These are phyloP conservation scores for Discostella stelligera DNA, from an alignment of 352 stramenopile genomes.

Conservation along the genomic window DNA sequence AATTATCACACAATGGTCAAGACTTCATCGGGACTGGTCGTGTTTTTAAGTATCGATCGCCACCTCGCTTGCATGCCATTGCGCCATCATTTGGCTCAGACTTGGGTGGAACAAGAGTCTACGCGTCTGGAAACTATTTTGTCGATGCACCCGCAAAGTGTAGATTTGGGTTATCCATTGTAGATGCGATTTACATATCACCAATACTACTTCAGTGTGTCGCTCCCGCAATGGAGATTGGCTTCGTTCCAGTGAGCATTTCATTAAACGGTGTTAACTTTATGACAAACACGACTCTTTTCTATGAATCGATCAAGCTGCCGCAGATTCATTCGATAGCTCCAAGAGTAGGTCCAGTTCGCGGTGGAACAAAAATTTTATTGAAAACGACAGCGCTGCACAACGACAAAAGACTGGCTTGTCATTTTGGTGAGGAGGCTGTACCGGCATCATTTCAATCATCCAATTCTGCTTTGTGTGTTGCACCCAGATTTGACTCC, in stretches of 20 bases:
- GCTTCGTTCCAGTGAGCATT: slow-evolving; percentile 80
- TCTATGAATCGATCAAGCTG: slow-evolving; percentile 48
- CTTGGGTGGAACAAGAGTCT: slow-evolving; percentile 51
- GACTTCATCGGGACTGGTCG: slow-evolving; percentile 32
- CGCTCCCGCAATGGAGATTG: slow-evolving; percentile 80
- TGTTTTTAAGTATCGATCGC: slow-evolving; percentile 42
- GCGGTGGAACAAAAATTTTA: slow-evolving; percentile 33
- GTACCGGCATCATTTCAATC: slow-evolving; percentile 51
- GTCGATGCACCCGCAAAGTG: slow-evolving; percentile 31
- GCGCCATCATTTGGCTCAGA: slow-evolving; percentile 45
- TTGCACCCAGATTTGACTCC: slow-evolving; percentile 27
- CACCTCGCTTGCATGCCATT: slow-evolving; percentile 38
- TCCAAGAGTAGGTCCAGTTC: slow-evolving; percentile 35
- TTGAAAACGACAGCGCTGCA: slow-evolving; percentile 41
- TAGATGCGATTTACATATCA: slow-evolving; percentile 87
- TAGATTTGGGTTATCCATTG: slow-evolving; percentile 55
- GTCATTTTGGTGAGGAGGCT: slow-evolving; percentile 42
- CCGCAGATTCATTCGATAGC: slow-evolving; percentile 49
- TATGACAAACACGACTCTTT: slow-evolving; percentile 31
- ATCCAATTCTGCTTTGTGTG: slow-evolving; percentile 54
- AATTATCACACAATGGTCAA: slow-evolving; percentile 58
- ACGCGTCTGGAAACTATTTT: slow-evolving; percentile 56
- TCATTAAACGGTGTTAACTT: slow-evolving; percentile 87
- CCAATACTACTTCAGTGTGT: slow-evolving; percentile 84
- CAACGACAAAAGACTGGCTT: slow-evolving; percentile 27